These are phyloP conservation scores for Lachnellula suecica DNA, from an alignment of 2,329 filamentous ascomycete genomes.

Conservation along the genomic window DNA sequence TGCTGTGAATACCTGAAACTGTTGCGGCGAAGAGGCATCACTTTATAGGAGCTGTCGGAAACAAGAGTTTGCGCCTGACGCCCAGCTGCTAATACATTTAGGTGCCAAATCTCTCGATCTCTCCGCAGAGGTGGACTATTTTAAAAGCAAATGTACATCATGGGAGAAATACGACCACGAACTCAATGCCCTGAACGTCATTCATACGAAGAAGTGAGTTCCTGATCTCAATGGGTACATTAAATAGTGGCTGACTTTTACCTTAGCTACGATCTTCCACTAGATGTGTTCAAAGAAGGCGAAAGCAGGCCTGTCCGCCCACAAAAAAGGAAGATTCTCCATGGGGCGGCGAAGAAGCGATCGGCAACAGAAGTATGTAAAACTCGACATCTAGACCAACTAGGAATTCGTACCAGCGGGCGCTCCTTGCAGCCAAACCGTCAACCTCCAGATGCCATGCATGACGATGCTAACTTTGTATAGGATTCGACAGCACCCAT, in stretches of 20 bases:
- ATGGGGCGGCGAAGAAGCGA: conserved; percentile 29
- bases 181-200: conserved; percentile 74
- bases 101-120: conserved; percentile 73
- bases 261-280: conserved; percentile 79
- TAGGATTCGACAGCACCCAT: conserved; percentile 25
- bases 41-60: conserved; percentile 2
- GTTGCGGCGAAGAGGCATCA: conserved; percentile 7
- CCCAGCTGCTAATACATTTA: conserved; percentile 39
- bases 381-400: conserved; percentile 10
- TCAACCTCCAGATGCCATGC: neutral
- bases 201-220: conserved; percentile 76
- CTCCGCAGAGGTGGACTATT: conserved; percentile 79
- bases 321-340: conserved; percentile 28
- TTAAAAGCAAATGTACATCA: conserved; percentile 76
- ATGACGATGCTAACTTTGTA: conserved; percentile 22
- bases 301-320: conserved; percentile 63
- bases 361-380: conserved; percentile 31
- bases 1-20: conserved; percentile 1
- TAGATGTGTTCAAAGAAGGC: conserved; percentile 82
- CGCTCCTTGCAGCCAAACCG: neutral
- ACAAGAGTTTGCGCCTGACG: conserved; percentile 3
- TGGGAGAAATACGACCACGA: conserved; percentile 75
- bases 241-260: conserved; percentile 23
- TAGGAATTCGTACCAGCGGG: too few relatives aligned
- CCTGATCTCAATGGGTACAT: neutral